Conservation (phyloP, 2,329 filamentous ascomycete genomes). For the Alternaria brassicae region DNA sequence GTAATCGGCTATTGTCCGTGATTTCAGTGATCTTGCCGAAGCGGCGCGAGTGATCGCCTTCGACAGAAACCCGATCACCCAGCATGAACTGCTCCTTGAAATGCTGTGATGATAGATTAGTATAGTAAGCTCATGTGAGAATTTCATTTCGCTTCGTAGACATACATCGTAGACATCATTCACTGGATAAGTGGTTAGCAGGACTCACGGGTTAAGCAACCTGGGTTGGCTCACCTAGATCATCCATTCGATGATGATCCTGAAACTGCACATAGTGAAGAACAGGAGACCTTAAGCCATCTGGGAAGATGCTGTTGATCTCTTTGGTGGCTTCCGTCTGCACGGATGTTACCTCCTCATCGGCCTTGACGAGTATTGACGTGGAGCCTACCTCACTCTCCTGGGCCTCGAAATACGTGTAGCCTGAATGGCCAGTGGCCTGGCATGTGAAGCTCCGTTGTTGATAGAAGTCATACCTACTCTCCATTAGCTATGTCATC, state of each 20-base stretch:
- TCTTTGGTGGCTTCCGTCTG: conserved; percentile 75
- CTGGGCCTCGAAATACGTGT: conserved; percentile 91
- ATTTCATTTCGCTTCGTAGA: neutral
- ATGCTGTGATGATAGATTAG: conserved; percentile 31
- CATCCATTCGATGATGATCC: conserved; percentile 83
- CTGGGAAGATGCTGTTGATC: conserved; percentile 90
- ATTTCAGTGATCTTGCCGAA: conserved; percentile 44
- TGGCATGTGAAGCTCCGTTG: conserved; percentile 95
- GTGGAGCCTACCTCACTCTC: conserved; percentile 78
- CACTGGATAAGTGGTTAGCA: conserved; percentile 24
- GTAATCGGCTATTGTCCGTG: conserved; percentile 39
- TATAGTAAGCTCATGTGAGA: neutral
- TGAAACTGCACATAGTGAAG: conserved; percentile 87
- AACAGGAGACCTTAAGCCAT: conserved; percentile 88
- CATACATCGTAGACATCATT: conserved; percentile 20
- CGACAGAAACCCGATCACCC: conserved; percentile 44
- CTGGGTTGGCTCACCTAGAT: conserved; percentile 61
- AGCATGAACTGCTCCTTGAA: conserved; percentile 47
- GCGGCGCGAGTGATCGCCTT: conserved; percentile 37
- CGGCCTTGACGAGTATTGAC: conserved; percentile 32
- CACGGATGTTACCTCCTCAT: conserved; percentile 39
- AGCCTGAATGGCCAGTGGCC: conserved; percentile 88
- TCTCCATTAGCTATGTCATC: conserved; percentile 26
- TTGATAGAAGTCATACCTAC: conserved; percentile 89
- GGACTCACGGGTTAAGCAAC: conserved; percentile 41